Percentiles rank a stretch among this genome's conserved stretches.
These are phyloP conservation scores for Ogataea pignaliae DNA, from an alignment of 805 yeast species.

Conservation along the genomic window DNA sequence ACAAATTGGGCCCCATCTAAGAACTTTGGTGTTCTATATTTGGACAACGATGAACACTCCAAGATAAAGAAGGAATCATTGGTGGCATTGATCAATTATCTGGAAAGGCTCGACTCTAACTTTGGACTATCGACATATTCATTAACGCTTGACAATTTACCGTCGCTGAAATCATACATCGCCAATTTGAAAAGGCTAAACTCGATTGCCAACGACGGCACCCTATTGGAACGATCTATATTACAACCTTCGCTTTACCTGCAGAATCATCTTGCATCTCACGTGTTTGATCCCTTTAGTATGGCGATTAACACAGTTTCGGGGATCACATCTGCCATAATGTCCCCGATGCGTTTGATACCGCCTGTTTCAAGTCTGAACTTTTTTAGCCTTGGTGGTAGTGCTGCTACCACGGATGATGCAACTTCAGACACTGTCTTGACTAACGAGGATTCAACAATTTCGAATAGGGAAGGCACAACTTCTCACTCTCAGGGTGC, in stretches of 20 bases:
- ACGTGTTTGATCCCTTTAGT: constrained; percentile 27
- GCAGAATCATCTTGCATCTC: constrained; percentile 24
- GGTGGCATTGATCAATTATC: constrained; percentile 15
- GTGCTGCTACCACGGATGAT: constrained; percentile 2
- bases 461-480: neutral
- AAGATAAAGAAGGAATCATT: constrained; percentile 19
- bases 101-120: constrained; percentile 23
- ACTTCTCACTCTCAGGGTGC: too few relatives aligned
- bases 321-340: constrained; percentile 15
- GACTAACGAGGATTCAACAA: neutral
- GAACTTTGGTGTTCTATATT: constrained; percentile 29
- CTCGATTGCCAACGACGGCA: constrained; percentile 19
- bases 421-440: neutral
- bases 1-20: constrained; percentile 29
- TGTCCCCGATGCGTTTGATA: constrained; percentile 7
- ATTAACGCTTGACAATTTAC: constrained; percentile 22
- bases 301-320: constrained; percentile 23
- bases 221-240: constrained; percentile 26
- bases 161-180: constrained; percentile 20
- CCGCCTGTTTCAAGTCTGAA: constrained; percentile 5
- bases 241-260: constrained; percentile 26
- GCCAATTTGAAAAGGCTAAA: constrained; percentile 14
- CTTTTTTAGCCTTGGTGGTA: constrained; percentile 9
- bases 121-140: constrained; percentile 25
- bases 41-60: constrained; percentile 12